Percentiles rank a stretch among this genome's conserved stretches.
phyloP scores from a whole-genome alignment of 1,284 basidiomycete species.

The Cystobasidium sp. region DNA sequence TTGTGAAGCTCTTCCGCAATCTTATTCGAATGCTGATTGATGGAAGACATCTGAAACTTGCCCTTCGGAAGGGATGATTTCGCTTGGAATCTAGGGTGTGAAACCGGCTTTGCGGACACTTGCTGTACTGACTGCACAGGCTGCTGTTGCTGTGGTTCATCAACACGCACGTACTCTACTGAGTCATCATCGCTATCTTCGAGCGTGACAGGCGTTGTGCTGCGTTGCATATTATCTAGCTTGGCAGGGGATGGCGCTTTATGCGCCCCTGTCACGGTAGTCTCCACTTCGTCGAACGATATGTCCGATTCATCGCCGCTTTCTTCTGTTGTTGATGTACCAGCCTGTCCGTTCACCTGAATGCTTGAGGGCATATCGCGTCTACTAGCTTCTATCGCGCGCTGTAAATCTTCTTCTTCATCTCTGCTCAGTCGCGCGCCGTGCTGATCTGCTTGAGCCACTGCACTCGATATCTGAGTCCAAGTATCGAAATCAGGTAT shows the following conservation, averaged over 20 bases:
- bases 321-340: constrained; percentile 48
- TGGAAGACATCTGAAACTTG: no score
- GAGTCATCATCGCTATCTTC: constrained; percentile 35
- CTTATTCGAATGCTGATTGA: no score
- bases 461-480: constrained; percentile 10
- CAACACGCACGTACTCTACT: constrained; percentile 21
- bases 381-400: constrained; percentile 49
- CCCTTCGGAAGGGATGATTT: no score
- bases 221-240: not conserved
- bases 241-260: not conserved
- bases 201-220: not conserved
- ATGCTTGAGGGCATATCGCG: constrained; percentile 16
- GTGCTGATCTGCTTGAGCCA: constrained; percentile 8
- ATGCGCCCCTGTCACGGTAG: not conserved
- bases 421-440: constrained; percentile 43
- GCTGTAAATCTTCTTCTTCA: constrained; percentile 51
- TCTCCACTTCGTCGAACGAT: constrained; percentile 38
- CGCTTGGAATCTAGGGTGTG: no score
- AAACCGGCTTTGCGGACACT: no score
- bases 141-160: not conserved
- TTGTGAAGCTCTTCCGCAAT: no score
- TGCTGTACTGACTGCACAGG: no score
- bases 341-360: constrained; percentile 40
- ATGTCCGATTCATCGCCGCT: constrained; percentile 37
- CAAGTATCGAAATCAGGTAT: constrained; percentile 6